Conservation (phyloP, 2,329 filamentous ascomycete species). For the Ceratocystis papillata region DNA sequence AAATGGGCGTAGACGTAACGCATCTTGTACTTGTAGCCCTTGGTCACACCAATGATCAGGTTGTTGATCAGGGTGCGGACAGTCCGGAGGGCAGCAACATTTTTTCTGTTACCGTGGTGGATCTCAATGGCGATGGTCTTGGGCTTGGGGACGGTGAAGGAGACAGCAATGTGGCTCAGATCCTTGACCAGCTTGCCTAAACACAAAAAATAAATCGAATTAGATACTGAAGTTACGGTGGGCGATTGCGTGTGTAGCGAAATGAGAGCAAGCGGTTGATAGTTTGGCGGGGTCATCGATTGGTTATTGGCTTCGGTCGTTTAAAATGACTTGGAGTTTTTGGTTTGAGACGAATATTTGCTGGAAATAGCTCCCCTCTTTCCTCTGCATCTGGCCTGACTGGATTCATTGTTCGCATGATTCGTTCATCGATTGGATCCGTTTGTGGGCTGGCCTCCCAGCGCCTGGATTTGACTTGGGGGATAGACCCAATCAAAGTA, state of each 20-base stretch:
- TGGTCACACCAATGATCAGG: conserved; percentile 95
- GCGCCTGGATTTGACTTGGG: not conserved
- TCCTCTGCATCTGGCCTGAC: not conserved
- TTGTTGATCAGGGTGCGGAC: conserved; percentile 98
- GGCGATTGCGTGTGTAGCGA: not conserved
- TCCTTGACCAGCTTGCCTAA: conserved; percentile 92
- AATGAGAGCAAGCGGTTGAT: not conserved
- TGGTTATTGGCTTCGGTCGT: not conserved
- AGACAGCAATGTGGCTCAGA: conserved; percentile 90
- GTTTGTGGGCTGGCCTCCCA: not conserved
- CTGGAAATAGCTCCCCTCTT: not conserved
- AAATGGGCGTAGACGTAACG: conserved; percentile 99
- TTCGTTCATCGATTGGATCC: not conserved
- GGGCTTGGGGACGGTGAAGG: conserved; percentile 80
- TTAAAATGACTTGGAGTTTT: not conserved
- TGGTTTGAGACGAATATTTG: not conserved
- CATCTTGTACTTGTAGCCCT: conserved; percentile 99
- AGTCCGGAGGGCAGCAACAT: conserved; percentile 92
- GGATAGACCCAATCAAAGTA: not conserved
- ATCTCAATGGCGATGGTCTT: conserved; percentile 91
- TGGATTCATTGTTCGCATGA: not conserved
- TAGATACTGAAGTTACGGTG: conserved; percentile 11
- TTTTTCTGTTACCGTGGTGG: conserved; percentile 97
- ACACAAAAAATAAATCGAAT: conserved; percentile 15
- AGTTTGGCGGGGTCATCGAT: not conserved